phyloP scores from a whole-genome alignment of 202 grass and related monocot species.

The Miscanthus sacchariflorus region DNA sequence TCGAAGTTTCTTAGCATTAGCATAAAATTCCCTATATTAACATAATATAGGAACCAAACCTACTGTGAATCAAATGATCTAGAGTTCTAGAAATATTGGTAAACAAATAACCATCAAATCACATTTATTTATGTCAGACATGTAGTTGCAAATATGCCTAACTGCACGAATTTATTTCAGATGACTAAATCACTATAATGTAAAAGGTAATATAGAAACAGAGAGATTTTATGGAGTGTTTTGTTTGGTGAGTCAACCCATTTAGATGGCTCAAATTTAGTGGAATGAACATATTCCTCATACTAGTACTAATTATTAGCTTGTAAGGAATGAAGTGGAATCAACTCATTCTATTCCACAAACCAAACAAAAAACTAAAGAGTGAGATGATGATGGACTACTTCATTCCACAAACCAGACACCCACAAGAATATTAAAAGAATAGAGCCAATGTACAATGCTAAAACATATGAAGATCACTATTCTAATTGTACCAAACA shows the following conservation, averaged over 20 bases:
- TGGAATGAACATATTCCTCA: background rate
- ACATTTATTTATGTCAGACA: slow-evolving; percentile 35
- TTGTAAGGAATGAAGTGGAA: background rate
- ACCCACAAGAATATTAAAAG: background rate
- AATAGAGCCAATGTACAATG: background rate
- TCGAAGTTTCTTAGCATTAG: background rate
- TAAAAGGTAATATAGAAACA: background rate
- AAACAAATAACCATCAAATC: slow-evolving; percentile 17
- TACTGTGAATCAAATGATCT: background rate
- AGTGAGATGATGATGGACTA: background rate
- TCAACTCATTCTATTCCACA: background rate
- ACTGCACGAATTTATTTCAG: background rate
- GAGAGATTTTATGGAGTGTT: background rate
- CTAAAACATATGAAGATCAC: slow-evolving; percentile 8
- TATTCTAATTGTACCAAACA: slow-evolving; percentile 13
- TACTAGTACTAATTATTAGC: too few species aligned
- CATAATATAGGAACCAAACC: background rate
- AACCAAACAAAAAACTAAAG: background rate
- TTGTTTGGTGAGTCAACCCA: background rate
- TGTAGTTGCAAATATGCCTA: background rate
- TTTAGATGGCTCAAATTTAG: background rate
- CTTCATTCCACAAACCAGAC: background rate
- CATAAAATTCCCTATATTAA: background rate
- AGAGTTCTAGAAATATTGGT: slow-evolving; percentile 26
- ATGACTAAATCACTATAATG: background rate